These are phyloP conservation scores for Trichosporon sp. DNA, from an alignment of 1,284 basidiomycete species.

Conservation along the genomic window DNA sequence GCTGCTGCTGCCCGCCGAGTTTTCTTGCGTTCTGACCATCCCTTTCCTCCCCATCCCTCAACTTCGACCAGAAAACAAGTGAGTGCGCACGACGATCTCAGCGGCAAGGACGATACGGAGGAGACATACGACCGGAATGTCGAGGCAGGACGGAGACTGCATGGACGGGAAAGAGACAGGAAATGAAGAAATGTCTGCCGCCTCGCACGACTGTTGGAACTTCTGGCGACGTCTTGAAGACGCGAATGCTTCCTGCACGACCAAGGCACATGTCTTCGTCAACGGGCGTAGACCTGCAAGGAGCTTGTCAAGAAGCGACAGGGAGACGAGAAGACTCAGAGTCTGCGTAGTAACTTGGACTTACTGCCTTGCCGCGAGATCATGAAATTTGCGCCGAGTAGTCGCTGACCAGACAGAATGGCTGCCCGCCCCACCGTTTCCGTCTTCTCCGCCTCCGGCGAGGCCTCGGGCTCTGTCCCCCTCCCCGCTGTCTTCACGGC, in stretches of 20 bases:
- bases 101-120: not conserved
- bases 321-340: too few species aligned
- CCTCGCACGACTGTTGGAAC: too few species aligned
- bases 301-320: too few species aligned
- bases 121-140: not conserved
- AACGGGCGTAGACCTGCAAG: too few species aligned
- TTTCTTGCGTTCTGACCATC: constrained; percentile 16
- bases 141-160: not conserved
- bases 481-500: constrained; percentile 97
- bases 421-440: constrained; percentile 86
- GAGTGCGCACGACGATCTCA: not conserved
- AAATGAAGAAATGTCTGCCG: not conserved
- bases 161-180: not conserved
- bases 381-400: too few species aligned
- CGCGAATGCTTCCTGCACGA: too few species aligned
- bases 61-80: constrained; percentile 19
- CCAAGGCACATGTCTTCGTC: too few species aligned
- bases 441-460: constrained; percentile 75
- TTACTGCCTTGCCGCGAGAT: not conserved
- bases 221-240: too few species aligned
- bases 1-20: not conserved
- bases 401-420: constrained; percentile 62
- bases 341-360: too few species aligned
- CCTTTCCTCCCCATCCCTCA: constrained; percentile 20
- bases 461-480: constrained; percentile 85